Evolutionary conservation across 345 rosid species (phyloP).

Genomic region (Fremontodendron californicum): DNA sequence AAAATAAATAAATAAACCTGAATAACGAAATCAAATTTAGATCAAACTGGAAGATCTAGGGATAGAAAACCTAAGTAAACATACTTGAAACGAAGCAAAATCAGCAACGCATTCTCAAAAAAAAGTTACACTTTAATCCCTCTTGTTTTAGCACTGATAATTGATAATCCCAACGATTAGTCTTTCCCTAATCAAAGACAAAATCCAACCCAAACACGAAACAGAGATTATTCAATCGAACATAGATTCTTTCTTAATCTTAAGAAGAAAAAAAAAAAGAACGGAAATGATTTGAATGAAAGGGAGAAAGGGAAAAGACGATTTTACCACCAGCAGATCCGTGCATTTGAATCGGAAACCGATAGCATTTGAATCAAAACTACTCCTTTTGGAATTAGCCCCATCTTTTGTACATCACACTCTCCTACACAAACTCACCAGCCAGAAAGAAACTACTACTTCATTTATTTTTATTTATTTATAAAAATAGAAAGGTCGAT

Average conservation of each 20-base stretch:
- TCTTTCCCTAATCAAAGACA: neutral
- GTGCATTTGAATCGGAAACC: conserved; percentile 26
- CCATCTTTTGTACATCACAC: conserved; percentile 5
- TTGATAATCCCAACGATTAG: neutral
- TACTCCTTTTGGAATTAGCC: neutral
- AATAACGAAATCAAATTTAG: neutral
- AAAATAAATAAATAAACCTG: neutral
- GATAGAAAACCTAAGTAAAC: neutral
- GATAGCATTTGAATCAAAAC: conserved; percentile 34
- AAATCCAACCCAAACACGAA: conserved; percentile 1
- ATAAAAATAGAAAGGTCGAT: conserved; percentile 2
- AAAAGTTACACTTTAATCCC: neutral
- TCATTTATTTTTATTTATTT: neutral
- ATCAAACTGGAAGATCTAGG: conserved; percentile 5
- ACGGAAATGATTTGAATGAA: no score
- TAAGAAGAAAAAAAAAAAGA: neutral
- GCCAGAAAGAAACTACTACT: conserved; percentile 3
- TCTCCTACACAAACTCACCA: neutral
- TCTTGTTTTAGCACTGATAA: neutral
- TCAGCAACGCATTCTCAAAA: neutral
- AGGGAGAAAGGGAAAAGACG: neutral
- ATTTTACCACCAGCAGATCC: conserved; percentile 40
- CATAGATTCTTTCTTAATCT: neutral
- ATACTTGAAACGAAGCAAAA: neutral
- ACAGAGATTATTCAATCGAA: neutral